Percentiles rank a stretch among this genome's conserved stretches.
Conservation (phyloP, 83 land plant species). For the Picea abies region DNA sequence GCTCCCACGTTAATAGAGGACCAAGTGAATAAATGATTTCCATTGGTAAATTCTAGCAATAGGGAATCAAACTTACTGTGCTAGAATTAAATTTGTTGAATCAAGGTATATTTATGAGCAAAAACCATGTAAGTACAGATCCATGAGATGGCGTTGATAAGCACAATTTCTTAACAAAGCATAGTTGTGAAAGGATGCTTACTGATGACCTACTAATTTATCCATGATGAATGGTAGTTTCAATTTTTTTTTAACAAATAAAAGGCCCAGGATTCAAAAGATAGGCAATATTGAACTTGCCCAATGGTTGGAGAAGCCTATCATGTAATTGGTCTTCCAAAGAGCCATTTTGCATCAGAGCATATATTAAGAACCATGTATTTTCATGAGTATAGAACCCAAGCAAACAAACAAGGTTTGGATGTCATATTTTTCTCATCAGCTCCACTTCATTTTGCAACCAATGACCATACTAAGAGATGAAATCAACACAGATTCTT, state of each 20-base stretch:
- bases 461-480: background rate
- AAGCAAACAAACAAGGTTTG: too few species aligned
- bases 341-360: constrained; percentile 76
- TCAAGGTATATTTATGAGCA: too few species aligned
- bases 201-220: background rate
- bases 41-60: too few species aligned
- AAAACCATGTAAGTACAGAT: too few species aligned
- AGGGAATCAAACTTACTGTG: background rate
- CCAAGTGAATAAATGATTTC: background rate
- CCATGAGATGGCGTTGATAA: too few species aligned
- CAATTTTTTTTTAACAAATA: background rate
- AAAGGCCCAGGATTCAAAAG: background rate
- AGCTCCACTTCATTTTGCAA: constrained; percentile 39
- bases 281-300: background rate
- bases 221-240: background rate
- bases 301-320: constrained; percentile 14
- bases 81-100: background rate
- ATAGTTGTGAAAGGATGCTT: constrained; percentile 11
- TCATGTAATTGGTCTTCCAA: constrained; percentile 19
- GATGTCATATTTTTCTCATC: too few species aligned
- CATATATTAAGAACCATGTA: constrained; percentile 62
- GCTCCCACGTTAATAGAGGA: background rate
- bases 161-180: too few species aligned
- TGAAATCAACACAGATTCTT: background rate
- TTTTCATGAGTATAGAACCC: constrained; percentile 22